Base-by-base conservation (phyloP, 2,329 filamentous ascomycete genomes). In the Sarocladium oryzae region DNA sequence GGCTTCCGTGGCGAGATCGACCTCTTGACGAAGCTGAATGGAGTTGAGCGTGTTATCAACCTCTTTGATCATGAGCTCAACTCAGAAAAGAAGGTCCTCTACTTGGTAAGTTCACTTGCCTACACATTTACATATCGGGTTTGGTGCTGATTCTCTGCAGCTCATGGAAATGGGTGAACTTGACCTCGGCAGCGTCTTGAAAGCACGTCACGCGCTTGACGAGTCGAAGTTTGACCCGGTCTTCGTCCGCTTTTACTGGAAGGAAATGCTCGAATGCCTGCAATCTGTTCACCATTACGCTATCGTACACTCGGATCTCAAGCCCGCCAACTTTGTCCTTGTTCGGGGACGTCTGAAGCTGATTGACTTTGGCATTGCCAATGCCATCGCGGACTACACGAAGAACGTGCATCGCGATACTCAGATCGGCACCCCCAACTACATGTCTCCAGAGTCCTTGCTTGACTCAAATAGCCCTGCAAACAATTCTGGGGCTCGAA, bases 291-390 rank as follows among this genome's bases (percentile, higher is more conserved):
- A 99, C 64, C 81, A 86, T 11, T 78, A 86, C 65, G 90, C 96
- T 63, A 91, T 99, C 56, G 93, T 99, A 2, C 93, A 99, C 69
- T 96, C 90, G 0, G 93, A 99, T 64, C 76, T 99, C 33, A 99
- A 99, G 68, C 93, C 93, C 0, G 91, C 91, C 60, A 99, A 99
- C 66, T 99, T 99, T 66, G 86, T 99, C 21, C 78, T 97, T 18
- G 90, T 96, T 16, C 84, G 90, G 63, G 93, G 93, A 21, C 82
- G 86, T 23, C 76, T 99, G 33, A 99, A 99, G 68, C 80, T 99
- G 52, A 99, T 99, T 62, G 93, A 99, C 69, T 99, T 99, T 66
- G 93, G 93, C 60, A 99, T 99, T 63, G 93, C 93, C 53, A 96
- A 96, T 63, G 91, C 93, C 48, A 99, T 99, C 60, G 88, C 95